phyloP scores from a whole-genome alignment of 441 rosid genomes.

The Dalechampia spathulata region DNA sequence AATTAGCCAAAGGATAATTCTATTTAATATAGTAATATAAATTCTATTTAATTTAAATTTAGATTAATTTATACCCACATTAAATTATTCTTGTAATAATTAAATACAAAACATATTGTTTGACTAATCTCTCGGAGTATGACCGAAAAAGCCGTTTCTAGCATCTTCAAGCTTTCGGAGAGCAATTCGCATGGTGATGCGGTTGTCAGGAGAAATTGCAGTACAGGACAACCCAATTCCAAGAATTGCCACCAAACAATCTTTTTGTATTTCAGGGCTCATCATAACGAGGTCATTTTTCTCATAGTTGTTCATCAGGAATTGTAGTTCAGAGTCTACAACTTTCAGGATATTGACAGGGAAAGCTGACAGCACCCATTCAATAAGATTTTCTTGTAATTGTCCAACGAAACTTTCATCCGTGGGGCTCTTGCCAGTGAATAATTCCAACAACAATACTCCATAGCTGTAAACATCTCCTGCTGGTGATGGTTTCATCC shows the following conservation, averaged over 20 bases:
- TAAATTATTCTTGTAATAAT: too few relatives aligned
- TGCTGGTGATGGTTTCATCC: constrained; percentile 30
- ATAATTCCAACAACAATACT: constrained; percentile 39
- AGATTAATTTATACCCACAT: too few relatives aligned
- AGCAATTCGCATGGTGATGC: constrained; percentile 35
- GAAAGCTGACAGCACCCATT: constrained; percentile 31
- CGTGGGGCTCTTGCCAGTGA: constrained; percentile 43
- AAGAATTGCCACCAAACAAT: constrained; percentile 25
- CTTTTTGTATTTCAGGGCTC: constrained; percentile 10
- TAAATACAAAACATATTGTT: too few relatives aligned
- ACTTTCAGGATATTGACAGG: constrained; percentile 12
- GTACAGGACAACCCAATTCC: constrained; percentile 38
- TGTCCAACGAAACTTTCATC: constrained; percentile 26
- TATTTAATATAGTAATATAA: too few relatives aligned
- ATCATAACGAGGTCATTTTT: too few relatives aligned
- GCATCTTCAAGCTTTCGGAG: constrained; percentile 21
- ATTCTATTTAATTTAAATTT: too few relatives aligned
- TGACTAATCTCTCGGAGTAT: too few relatives aligned
- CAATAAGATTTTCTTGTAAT: constrained; percentile 19
- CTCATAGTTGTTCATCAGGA: too few relatives aligned
- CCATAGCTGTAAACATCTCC: constrained; percentile 53
- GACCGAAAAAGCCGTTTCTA: constrained; percentile 13
- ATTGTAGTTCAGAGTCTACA: constrained; percentile 32
- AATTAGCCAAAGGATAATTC: too few relatives aligned
- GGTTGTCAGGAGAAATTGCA: constrained; percentile 22